Base-by-base conservation (phyloP, 2,329 filamentous ascomycete genomes). In the Pseudogymnoascus sp. region DNA sequence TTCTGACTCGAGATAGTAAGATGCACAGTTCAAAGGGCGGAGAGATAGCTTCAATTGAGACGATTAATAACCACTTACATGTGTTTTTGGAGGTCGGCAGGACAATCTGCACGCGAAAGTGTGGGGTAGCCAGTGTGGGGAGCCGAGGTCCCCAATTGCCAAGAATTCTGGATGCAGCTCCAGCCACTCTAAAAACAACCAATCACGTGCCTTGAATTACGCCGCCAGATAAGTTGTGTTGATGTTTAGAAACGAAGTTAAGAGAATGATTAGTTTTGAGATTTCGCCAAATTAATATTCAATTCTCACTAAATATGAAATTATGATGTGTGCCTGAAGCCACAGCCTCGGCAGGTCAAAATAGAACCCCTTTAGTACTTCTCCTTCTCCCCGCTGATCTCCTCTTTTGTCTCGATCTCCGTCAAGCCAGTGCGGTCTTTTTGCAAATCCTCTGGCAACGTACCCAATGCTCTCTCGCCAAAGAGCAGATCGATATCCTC, bases 401-500 rank as follows among this genome's bases (percentile, higher is more conserved):
- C 50, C 50, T 56, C 50, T 26, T 5, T 33, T 6, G 50, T 56
- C 50, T 56, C 50, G 3, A 33, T 6, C 26, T 56, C 26, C n/a
- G 50, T 19, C 50, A 56, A 56, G 50, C 29, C 29, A 7, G 16
- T 16, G 6, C 8, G 11, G 21, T 56, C 50, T 33, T 75, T 73
- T 14, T 74, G 71, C 47, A 81, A 67, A 64, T 80, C 73, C 38
- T 79, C 75, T 0, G 80, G 77, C 59, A 81, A 67, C 1, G 74
- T 76, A 10, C 79, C 80, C n/a, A 72, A 59, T 4, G 79, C 79
- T 10, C 78, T 73, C 47, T 81, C 81, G 0, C 81, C 82, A 70
- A 85, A 85, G 1, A 85, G 73, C 24, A 82, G 67, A 67, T 84
- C 82, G 64, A 86, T 85, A 67, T 85, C 82, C 68, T 86, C 83